phyloP scores from a whole-genome alignment of 495 filamentous ascomycete species.

The Mytilinidion resinicola region DNA sequence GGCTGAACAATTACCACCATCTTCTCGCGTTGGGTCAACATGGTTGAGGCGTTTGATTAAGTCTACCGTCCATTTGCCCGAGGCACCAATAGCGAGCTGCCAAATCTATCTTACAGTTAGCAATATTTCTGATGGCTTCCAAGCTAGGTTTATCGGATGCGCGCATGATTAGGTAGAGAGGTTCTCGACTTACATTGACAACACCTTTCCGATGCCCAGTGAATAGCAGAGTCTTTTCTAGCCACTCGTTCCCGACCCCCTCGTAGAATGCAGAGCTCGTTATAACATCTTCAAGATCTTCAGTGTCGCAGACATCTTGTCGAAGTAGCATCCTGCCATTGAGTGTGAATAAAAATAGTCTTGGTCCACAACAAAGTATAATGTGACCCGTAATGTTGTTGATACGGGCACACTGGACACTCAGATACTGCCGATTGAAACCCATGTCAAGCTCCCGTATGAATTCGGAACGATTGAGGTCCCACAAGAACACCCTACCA shows the following conservation, averaged over 20 bases:
- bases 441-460: conserved; percentile 63
- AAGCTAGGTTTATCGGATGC: too few relatives aligned
- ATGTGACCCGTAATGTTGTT: conserved; percentile 88
- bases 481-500: conserved; percentile 83
- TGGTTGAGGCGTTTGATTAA: conserved; percentile 77
- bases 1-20: conserved; percentile 67
- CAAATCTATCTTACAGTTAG: conserved; percentile 40
- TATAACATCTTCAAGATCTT: conserved; percentile 58
- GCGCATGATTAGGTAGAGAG: too few relatives aligned
- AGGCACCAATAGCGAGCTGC: conserved; percentile 44
- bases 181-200: conserved; percentile 54
- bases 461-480: conserved; percentile 81
- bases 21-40: conserved; percentile 64
- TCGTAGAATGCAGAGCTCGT: conserved; percentile 88
- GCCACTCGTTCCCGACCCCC: conserved; percentile 84
- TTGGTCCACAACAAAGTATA: conserved; percentile 68
- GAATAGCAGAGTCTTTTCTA: conserved; percentile 78
- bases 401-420: conserved; percentile 66
- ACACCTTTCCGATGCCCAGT: conserved; percentile 81
- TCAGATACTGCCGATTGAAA: conserved; percentile 27
- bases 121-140: too few relatives aligned
- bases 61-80: conserved; percentile 52
- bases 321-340: conserved; percentile 79
- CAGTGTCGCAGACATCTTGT: conserved; percentile 62
- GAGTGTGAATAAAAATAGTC: conserved; percentile 74